Evolutionary conservation across 2,329 filamentous ascomycete genomes (phyloP), one percentile per base, ranked within the genome.

Genomic region (Colletotrichum spaethianum): DNA sequence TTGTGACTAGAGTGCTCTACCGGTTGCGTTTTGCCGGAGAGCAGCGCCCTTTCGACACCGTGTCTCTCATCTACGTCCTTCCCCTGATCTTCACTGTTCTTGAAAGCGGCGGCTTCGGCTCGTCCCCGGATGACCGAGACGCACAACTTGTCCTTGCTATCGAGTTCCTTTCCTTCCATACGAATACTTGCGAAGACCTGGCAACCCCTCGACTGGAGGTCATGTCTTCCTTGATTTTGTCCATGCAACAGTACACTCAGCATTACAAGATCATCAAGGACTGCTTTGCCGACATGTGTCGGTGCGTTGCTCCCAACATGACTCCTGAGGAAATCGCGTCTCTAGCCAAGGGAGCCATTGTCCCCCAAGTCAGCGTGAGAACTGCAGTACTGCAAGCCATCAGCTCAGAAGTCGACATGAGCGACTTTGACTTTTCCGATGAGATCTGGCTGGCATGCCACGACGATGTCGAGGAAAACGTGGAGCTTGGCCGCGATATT

Each of bases 211-310:
- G 96, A 11, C 87, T 89, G 63, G 90, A 95, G 70, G 86, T 98
- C 46, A 82, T 98, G 4, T 85, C 89, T 2, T 87, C 89, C 4
- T 86, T 99, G 46, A 92, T 98, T 68, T 86, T 86, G 55, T 93
- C 95, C 1, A 97, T 99, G 93, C 94, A 97, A 79, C 89, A 85
- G 72, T 98, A 97, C 80, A 93, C 91, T 55, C 95, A 97, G 78
- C 96, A 99, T 82, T 98, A 98, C 85, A 98, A 98, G 82, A 86
- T 95, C 70, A 91, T 98, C 83, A 98, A 96, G 81, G 96, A 99
- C 82, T 97, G 94, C 78, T 90, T 99, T 74, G 88, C 93, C 65
- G 94, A 98, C 80, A 89, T 97, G 75, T 94, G 94, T 77, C 92
- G 95, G 72, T 95, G 93, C 74, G 88, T 98, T 63, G 93, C 96